Percentiles rank a stretch among this genome's conserved stretches.
Conservation (phyloP, 2,329 filamentous ascomycete species). For the Whalleya microplaca region DNA sequence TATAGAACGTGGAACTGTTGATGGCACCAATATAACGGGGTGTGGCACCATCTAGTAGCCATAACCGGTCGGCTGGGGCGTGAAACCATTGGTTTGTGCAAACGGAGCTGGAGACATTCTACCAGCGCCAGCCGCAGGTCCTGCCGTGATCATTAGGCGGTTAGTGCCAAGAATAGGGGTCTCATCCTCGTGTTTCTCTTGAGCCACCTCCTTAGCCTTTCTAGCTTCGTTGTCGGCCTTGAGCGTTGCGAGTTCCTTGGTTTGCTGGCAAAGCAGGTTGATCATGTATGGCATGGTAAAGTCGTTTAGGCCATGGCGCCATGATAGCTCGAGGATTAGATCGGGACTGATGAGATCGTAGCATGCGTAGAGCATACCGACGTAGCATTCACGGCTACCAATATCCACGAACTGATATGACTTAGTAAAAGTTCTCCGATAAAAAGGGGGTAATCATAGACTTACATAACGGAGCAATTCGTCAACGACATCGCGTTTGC, state of each 20-base stretch:
- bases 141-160: conserved; percentile 94
- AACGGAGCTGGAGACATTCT: conserved; percentile 69
- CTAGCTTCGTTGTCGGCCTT: conserved; percentile 97
- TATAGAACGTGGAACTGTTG: conserved; percentile 6
- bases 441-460: conserved; percentile 38
- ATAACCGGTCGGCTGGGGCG: conserved; percentile 84
- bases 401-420: conserved; percentile 88
- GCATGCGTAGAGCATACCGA: conserved; percentile 99
- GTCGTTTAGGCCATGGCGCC: conserved; percentile 91
- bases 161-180: conserved; percentile 89
- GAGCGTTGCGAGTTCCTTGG: conserved; percentile 78
- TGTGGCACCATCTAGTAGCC: conserved; percentile 51
- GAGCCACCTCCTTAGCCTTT: conserved; percentile 72
- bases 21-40: conserved; percentile 22
- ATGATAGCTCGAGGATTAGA: conserved; percentile 92
- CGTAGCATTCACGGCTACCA: conserved; percentile 97
- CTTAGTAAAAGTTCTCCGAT: conserved; percentile 37
- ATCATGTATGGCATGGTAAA: conserved; percentile 99
- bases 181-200: conserved; percentile 87
- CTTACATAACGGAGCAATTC: conserved; percentile 96
- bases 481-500: conserved; percentile 90
- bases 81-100: conserved; percentile 83
- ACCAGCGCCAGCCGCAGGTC: conserved; percentile 61
- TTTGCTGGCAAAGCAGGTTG: conserved; percentile 93
- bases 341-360: conserved; percentile 96